Conservation (phyloP, 116 monocot genomes). For the Zostera marina region DNA sequence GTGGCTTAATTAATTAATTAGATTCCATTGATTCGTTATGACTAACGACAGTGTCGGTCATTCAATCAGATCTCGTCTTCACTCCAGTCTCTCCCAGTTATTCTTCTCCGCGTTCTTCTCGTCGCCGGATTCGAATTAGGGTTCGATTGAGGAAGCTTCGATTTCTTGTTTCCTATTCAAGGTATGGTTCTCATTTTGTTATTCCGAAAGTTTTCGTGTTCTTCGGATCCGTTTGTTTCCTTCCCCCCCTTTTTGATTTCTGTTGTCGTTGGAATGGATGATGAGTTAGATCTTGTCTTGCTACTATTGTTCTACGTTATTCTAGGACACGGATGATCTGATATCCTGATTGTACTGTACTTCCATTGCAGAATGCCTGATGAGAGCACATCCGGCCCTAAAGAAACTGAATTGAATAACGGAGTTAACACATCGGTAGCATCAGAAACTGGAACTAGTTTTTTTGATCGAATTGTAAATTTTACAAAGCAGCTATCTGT, state of each 20-base stretch:
- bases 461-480: conserved; percentile 7
- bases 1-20: no score
- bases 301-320: neutral
- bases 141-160: neutral
- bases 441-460: conserved; percentile 1
- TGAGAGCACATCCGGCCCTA: neutral
- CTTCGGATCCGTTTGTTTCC: neutral
- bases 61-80: no score
- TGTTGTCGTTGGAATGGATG: neutral
- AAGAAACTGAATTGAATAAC: conserved; percentile 4
- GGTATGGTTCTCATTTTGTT: neutral
- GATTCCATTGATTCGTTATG: no score
- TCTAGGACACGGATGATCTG: neutral
- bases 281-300: no score
- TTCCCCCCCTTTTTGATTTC: neutral
- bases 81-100: no score
- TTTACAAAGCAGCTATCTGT: conserved; percentile 26
- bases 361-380: conserved; percentile 3
- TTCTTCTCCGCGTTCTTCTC: no score
- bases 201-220: neutral
- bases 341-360: neutral
- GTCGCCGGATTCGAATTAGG: neutral
- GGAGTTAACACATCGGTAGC: neutral
- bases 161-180: neutral
- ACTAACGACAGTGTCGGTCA: no score